phyloP scores from a whole-genome alignment of 495 filamentous ascomycete species.

The Aspergillus taichungensis region DNA sequence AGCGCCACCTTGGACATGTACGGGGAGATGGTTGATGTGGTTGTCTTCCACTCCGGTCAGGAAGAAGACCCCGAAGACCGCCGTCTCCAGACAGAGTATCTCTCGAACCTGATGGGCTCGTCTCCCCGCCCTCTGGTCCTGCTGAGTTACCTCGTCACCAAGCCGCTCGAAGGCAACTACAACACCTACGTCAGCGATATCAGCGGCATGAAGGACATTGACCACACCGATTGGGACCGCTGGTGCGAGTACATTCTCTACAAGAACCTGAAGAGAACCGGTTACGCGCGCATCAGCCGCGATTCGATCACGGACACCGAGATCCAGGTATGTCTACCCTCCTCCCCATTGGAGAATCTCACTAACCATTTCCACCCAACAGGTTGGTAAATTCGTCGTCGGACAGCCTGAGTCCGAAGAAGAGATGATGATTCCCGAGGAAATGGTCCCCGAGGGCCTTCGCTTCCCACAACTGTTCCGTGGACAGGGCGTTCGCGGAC shows the following conservation, averaged over 20 bases:
- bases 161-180: conserved; percentile 88
- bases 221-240: conserved; percentile 86
- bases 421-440: conserved; percentile 50
- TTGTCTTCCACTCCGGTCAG: conserved; percentile 98
- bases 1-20: conserved; percentile 92
- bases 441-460: conserved; percentile 62
- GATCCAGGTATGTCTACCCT: conserved; percentile 57
- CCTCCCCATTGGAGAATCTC: neutral
- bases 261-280: conserved; percentile 77
- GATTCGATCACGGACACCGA: conserved; percentile 96
- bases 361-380: conserved; percentile 11
- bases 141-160: conserved; percentile 86
- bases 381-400: conserved; percentile 91
- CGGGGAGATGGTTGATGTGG: conserved; percentile 80
- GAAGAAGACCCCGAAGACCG: conserved; percentile 96
- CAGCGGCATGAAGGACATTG: conserved; percentile 93
- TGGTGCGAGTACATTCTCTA: conserved; percentile 99
- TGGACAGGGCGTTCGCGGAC: conserved; percentile 79
- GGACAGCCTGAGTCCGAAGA: conserved; percentile 57
- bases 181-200: conserved; percentile 85
- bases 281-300: conserved; percentile 83
- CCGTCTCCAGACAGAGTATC: conserved; percentile 76
- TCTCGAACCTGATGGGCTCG: conserved; percentile 80
- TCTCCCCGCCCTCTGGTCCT: conserved; percentile 75
- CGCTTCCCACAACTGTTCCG: conserved; percentile 84